Percentiles rank a stretch among this genome's conserved stretches.
Evolutionary conservation across 805 yeast species (phyloP).

Genomic region (Geotrichum ghanense): DNA sequence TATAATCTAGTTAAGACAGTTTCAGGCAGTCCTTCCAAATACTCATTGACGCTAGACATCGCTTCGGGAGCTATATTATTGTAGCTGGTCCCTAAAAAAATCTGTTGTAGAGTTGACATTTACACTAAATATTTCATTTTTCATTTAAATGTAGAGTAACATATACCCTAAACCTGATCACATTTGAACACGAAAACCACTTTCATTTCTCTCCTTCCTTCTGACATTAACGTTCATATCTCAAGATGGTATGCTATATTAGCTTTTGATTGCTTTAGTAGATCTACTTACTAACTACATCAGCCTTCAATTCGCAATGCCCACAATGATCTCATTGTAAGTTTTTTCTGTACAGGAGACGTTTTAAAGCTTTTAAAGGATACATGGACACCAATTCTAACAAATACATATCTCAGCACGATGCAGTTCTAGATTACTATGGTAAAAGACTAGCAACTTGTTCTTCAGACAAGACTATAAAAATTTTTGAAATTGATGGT

Average conservation of each 20-base stretch:
- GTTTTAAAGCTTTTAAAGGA: neutral
- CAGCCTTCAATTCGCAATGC: conserved; percentile 82
- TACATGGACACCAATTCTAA: neutral
- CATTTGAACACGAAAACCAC: neutral
- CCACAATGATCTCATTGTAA: conserved; percentile 68
- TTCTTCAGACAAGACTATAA: conserved; percentile 91
- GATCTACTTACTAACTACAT: too few species aligned
- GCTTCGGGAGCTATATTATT: conserved; percentile 22
- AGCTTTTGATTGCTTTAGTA: too few species aligned
- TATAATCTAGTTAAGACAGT: conserved; percentile 74
- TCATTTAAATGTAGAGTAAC: neutral
- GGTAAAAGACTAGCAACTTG: conserved; percentile 94
- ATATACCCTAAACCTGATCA: neutral
- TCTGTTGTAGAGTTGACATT: neutral
- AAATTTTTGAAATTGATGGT: conserved; percentile 83
- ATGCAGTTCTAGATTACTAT: conserved; percentile 93
- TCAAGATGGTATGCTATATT: too few species aligned
- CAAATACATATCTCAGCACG: conserved; percentile 39
- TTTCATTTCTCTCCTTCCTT: neutral
- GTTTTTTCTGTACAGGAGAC: conserved; percentile 3
- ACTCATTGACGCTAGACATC: conserved; percentile 72
- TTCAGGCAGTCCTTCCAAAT: conserved; percentile 82
- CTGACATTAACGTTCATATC: too few species aligned
- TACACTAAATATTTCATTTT: too few species aligned
- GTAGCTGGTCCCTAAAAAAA: neutral